These are phyloP conservation scores for Heritiera littoralis DNA, from an alignment of 345 rosid genomes.

Conservation along the genomic window DNA sequence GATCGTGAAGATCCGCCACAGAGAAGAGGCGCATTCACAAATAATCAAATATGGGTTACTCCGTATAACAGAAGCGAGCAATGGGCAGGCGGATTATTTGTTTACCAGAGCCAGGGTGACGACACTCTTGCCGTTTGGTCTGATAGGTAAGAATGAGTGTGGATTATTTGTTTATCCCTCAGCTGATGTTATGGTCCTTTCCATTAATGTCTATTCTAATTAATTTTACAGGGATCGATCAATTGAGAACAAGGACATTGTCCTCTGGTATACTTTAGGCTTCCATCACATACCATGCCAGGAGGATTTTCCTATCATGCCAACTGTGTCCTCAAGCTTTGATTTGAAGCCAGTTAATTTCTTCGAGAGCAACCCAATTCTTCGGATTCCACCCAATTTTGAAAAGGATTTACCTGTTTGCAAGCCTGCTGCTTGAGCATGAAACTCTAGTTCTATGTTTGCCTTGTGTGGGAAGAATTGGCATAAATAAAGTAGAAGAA, in stretches of 20 bases:
- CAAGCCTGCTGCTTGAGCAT: slow-evolving; percentile 39
- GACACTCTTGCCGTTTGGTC: slow-evolving; percentile 94
- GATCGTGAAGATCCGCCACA: slow-evolving; percentile 83
- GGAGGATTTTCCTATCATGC: slow-evolving; percentile 97
- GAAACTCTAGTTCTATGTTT: slow-evolving; percentile 4
- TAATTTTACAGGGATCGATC: slow-evolving; percentile 58
- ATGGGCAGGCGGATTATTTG: slow-evolving; percentile 94
- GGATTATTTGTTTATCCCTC: background rate
- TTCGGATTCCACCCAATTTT: slow-evolving; percentile 55
- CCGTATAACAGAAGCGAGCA: slow-evolving; percentile 75
- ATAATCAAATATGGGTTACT: slow-evolving; percentile 94
- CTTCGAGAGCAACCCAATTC: slow-evolving; percentile 93
- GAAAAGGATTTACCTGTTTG: slow-evolving; percentile 82
- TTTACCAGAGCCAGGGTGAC: slow-evolving; percentile 85
- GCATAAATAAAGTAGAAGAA: no score
- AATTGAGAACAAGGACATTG: slow-evolving; percentile 83
- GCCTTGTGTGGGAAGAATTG: background rate
- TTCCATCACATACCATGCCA: slow-evolving; percentile 98
- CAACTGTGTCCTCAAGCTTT: slow-evolving; percentile 86
- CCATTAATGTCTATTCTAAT: background rate
- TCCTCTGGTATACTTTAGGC: slow-evolving; percentile 92
- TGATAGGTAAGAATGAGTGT: slow-evolving; percentile 48
- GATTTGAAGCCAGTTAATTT: slow-evolving; percentile 92
- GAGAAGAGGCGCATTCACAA: slow-evolving; percentile 82
- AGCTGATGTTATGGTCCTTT: background rate